Percentiles rank a stretch among this genome's conserved stretches.
phyloP scores from a whole-genome alignment of 2,329 filamentous ascomycete genomes.

The Pseudogymnoascus sp. region DNA sequence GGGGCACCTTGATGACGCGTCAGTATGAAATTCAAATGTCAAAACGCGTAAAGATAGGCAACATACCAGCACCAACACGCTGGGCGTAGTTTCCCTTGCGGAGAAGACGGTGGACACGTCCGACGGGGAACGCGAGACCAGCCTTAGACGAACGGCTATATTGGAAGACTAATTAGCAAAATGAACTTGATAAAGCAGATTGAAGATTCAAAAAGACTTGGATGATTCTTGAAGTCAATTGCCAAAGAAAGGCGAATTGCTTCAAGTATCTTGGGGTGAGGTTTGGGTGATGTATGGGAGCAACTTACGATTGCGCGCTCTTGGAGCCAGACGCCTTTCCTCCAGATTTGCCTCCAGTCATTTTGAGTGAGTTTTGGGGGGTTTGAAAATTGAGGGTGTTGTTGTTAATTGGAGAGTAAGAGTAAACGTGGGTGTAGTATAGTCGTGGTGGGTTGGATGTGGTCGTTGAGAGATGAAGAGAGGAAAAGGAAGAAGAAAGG shows the following conservation, averaged over 20 bases:
- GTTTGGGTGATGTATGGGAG: slow-evolving; percentile 10
- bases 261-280: background rate
- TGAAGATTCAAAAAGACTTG: slow-evolving; percentile 20
- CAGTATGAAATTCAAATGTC: slow-evolving; percentile 19
- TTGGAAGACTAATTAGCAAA: slow-evolving; percentile 32
- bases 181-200: slow-evolving; percentile 16
- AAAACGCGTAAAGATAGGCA: slow-evolving; percentile 8
- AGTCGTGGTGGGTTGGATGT: slow-evolving; percentile 14
- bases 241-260: slow-evolving; percentile 34
- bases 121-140: slow-evolving; percentile 96
- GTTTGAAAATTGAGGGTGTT: slow-evolving; percentile 25
- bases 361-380: slow-evolving; percentile 56
- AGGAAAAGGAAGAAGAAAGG: slow-evolving; percentile 24
- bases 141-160: slow-evolving; percentile 95
- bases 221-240: slow-evolving; percentile 6
- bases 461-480: slow-evolving; percentile 8
- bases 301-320: slow-evolving; percentile 95
- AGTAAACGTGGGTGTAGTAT: slow-evolving; percentile 19
- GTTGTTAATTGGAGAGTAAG: slow-evolving; percentile 16
- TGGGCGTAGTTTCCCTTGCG: slow-evolving; percentile 99
- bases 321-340: slow-evolving; percentile 99
- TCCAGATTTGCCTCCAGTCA: slow-evolving; percentile 99
- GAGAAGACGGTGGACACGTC: slow-evolving; percentile 97
- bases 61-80: slow-evolving; percentile 88
- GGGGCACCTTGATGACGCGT: slow-evolving; percentile 54